A percentile compares a stretch with the other conserved stretches of the same genome.
phyloP scores from a whole-genome alignment of 208 protist species.

The Leishmania arabica region DNA sequence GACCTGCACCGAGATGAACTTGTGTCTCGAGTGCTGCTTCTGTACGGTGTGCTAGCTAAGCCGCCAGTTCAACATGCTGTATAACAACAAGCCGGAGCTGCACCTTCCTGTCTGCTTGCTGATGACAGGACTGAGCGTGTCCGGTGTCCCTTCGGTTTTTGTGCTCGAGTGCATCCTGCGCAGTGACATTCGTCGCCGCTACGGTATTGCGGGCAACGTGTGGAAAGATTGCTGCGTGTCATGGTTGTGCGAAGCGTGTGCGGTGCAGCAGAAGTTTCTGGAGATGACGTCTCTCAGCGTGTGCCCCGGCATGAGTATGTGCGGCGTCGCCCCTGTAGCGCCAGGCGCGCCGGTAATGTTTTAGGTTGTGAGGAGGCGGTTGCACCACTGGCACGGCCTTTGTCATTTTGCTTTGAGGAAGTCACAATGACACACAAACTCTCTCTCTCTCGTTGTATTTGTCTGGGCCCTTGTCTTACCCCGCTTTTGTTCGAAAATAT shows the following conservation, averaged over 20 bases:
- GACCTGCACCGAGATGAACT: slow-evolving; percentile 31
- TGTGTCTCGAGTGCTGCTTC: slow-evolving; percentile 35
- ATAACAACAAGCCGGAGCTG: slow-evolving; percentile 24
- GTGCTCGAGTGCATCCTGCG: slow-evolving; percentile 15
- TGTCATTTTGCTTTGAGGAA: not conserved
- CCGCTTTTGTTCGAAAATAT: not conserved
- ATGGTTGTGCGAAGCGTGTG: slow-evolving; percentile 42
- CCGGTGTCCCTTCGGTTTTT: slow-evolving; percentile 12
- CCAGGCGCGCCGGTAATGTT: slow-evolving; percentile 32
- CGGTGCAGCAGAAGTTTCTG: slow-evolving; percentile 54
- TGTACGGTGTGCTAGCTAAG: slow-evolving; percentile 38
- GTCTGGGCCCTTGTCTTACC: not conserved
- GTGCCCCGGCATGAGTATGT: slow-evolving; percentile 52
- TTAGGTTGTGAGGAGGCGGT: not conserved
- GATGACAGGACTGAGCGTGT: not conserved
- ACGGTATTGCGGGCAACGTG: slow-evolving; percentile 25
- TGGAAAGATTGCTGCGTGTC: slow-evolving; percentile 23
- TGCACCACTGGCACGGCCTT: not conserved
- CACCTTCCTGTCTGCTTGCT: slow-evolving; percentile 19
- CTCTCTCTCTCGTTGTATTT: not conserved
- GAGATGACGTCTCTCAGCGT: slow-evolving; percentile 54
- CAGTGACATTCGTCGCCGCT: slow-evolving; percentile 25
- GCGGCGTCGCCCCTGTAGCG: slow-evolving; percentile 9
- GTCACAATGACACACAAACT: not conserved
- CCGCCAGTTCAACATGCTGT: slow-evolving; percentile 50